Percentiles rank a stretch among this genome's conserved stretches.
Evolutionary conservation across 129 eudicot species (phyloP).

Genomic region (Arctium minus): DNA sequence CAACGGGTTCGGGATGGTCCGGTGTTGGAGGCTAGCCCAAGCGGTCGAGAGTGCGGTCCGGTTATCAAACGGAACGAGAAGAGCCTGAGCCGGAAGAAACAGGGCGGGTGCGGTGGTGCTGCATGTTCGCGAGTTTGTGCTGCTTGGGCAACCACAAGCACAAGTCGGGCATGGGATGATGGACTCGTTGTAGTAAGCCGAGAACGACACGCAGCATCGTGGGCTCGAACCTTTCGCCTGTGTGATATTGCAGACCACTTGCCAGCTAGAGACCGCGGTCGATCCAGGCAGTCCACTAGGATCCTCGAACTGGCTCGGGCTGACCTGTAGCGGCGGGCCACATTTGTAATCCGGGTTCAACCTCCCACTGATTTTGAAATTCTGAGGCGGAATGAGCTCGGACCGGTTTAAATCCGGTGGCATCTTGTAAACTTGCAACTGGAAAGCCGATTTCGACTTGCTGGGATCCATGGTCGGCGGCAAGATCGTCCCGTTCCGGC

Average conservation of each 20-base stretch:
- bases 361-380: constrained; percentile 67
- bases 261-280: constrained; percentile 86
- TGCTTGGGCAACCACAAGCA: constrained; percentile 83
- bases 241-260: constrained; percentile 90
- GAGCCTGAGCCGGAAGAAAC: constrained; percentile 82
- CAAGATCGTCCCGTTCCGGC: constrained; percentile 92
- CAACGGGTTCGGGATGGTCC: constrained; percentile 54
- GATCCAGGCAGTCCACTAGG: constrained; percentile 49
- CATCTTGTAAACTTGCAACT: constrained; percentile 75
- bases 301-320: constrained; percentile 62
- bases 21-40: constrained; percentile 73
- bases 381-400: constrained; percentile 74
- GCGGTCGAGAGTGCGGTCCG: constrained; percentile 54
- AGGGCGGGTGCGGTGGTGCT: constrained; percentile 66
- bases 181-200: constrained; percentile 83
- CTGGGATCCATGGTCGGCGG: constrained; percentile 88
- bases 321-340: constrained; percentile 85
- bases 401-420: constrained; percentile 89
- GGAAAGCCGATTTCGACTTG: constrained; percentile 71
- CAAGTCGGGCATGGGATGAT: constrained; percentile 92
- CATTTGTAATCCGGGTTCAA: constrained; percentile 89
- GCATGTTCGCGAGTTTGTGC: constrained; percentile 39
- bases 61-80: constrained; percentile 79
- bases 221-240: constrained; percentile 64
- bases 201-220: constrained; percentile 86